These are phyloP conservation scores for Ceratocystiopsis brevicomis DNA, from an alignment of 2,329 filamentous ascomycete species.

Conservation along the genomic window DNA sequence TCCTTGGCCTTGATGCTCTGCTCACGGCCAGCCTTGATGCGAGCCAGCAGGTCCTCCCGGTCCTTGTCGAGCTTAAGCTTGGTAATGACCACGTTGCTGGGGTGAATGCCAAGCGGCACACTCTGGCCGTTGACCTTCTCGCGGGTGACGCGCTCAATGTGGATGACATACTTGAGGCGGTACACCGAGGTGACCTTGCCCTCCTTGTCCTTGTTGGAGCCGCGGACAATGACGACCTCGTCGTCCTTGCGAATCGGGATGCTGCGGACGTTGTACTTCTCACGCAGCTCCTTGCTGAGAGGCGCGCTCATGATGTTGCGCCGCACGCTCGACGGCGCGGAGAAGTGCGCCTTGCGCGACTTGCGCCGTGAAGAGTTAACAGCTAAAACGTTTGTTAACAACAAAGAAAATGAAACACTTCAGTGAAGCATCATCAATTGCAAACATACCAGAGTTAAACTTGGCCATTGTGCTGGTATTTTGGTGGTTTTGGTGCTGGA, in stretches of 20 bases:
- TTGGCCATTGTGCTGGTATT: slow-evolving; percentile 9
- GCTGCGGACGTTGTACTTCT: slow-evolving; percentile 96
- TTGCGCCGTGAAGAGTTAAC: slow-evolving; percentile 81
- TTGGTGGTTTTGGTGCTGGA: slow-evolving; percentile 1
- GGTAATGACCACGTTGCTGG: slow-evolving; percentile 94
- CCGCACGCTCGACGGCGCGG: slow-evolving; percentile 82
- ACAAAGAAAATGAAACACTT: not conserved
- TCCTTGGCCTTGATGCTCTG: slow-evolving; percentile 52
- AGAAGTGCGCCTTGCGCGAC: slow-evolving; percentile 97
- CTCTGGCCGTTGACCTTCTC: slow-evolving; percentile 96
- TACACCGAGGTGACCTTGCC: slow-evolving; percentile 97
- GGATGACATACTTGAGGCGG: slow-evolving; percentile 93
- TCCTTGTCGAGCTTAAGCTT: slow-evolving; percentile 98
- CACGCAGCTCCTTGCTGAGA: slow-evolving; percentile 88
- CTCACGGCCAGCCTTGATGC: slow-evolving; percentile 66
- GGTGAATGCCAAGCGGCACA: slow-evolving; percentile 84
- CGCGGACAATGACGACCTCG: slow-evolving; percentile 83
- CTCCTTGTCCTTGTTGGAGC: slow-evolving; percentile 91
- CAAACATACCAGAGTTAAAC: slow-evolving; percentile 9
- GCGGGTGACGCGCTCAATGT: slow-evolving; percentile 89
- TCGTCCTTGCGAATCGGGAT: slow-evolving; percentile 97
- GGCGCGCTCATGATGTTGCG: slow-evolving; percentile 94
- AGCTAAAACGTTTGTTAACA: slow-evolving; percentile 21
- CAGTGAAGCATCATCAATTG: not conserved
- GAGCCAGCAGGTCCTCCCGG: slow-evolving; percentile 71